Evolutionary conservation across 2,329 filamentous ascomycete genomes (phyloP).

Genomic region (Aspergillus intermedius): DNA sequence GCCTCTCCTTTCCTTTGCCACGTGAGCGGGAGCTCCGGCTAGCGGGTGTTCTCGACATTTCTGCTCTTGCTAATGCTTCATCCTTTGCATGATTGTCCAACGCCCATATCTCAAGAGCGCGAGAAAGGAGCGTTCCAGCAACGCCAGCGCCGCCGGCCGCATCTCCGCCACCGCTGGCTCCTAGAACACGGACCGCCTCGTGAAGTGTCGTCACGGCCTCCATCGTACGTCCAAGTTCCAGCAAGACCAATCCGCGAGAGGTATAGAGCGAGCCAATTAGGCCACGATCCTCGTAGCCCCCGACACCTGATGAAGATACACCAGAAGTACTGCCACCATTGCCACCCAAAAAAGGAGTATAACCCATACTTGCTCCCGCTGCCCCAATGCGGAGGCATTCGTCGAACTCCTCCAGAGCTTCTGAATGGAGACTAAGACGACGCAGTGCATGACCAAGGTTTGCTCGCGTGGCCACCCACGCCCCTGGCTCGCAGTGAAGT

Average conservation of each 20-base stretch:
- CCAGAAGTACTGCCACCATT: conserved; percentile 28
- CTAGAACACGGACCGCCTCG: conserved; percentile 51
- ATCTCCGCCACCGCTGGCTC: conserved; percentile 41
- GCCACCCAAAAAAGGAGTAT: conserved; percentile 56
- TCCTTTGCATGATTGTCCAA: conserved; percentile 30
- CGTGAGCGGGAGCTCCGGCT: conserved; percentile 18
- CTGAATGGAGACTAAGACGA: conserved; percentile 60
- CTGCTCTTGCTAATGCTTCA: conserved; percentile 10
- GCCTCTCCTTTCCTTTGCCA: conserved; percentile 24
- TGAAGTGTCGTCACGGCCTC: conserved; percentile 79
- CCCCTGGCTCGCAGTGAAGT: conserved; percentile 72
- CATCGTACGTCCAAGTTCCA: conserved; percentile 67
- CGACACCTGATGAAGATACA: conserved; percentile 34
- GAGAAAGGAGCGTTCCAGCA: conserved; percentile 40
- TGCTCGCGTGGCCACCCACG: conserved; percentile 76
- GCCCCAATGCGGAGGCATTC: conserved; percentile 72
- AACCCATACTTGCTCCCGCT: conserved; percentile 70
- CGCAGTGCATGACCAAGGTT: conserved; percentile 88
- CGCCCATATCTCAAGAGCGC: conserved; percentile 42
- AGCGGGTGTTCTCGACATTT: conserved; percentile 8
- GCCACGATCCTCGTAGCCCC: conserved; percentile 43
- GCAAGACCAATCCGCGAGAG: conserved; percentile 66
- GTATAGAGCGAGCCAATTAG: conserved; percentile 42
- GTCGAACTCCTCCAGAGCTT: conserved; percentile 75
- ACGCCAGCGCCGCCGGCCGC: conserved; percentile 42